Evolutionary conservation across 2,329 filamentous ascomycete species (phyloP).

Genomic region (Cryphonectria naterciae): DNA sequence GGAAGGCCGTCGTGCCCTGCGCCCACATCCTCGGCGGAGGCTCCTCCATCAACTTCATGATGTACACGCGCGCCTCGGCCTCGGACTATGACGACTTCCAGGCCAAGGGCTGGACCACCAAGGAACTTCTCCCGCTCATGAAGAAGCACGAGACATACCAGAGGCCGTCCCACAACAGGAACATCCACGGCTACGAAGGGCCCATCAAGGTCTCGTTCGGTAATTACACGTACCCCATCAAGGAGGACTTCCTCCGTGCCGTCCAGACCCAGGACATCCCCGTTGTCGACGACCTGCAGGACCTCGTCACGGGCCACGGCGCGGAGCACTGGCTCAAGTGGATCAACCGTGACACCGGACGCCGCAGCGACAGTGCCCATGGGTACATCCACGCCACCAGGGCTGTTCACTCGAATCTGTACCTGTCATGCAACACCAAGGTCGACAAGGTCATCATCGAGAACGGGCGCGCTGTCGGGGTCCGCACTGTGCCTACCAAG

Average conservation of each 20-base stretch:
- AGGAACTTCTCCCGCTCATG: constrained; percentile 77
- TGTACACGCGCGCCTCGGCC: constrained; percentile 73
- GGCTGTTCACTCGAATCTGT: constrained; percentile 70
- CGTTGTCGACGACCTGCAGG: constrained; percentile 75
- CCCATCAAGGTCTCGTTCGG: constrained; percentile 84
- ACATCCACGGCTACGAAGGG: constrained; percentile 76
- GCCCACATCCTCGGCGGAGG: constrained; percentile 74
- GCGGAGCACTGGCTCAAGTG: constrained; percentile 86
- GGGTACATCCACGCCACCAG: constrained; percentile 79
- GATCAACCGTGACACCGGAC: constrained; percentile 76
- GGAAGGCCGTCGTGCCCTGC: constrained; percentile 74
- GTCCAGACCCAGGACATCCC: constrained; percentile 76
- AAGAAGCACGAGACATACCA: constrained; percentile 83
- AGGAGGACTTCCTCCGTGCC: constrained; percentile 77
- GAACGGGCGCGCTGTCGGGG: constrained; percentile 71
- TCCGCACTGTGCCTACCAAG: constrained; percentile 72
- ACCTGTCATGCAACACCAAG: constrained; percentile 76
- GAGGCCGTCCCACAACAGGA: constrained; percentile 64
- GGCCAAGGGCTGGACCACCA: constrained; percentile 77
- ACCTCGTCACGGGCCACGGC: constrained; percentile 69
- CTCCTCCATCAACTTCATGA: constrained; percentile 80
- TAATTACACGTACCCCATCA: constrained; percentile 80
- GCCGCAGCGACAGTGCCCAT: constrained; percentile 76
- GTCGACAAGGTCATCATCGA: constrained; percentile 78
- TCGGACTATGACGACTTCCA: constrained; percentile 81